phyloP scores from a whole-genome alignment of 148 eudicot genomes.

The Mesembryanthemum crystallinum region DNA sequence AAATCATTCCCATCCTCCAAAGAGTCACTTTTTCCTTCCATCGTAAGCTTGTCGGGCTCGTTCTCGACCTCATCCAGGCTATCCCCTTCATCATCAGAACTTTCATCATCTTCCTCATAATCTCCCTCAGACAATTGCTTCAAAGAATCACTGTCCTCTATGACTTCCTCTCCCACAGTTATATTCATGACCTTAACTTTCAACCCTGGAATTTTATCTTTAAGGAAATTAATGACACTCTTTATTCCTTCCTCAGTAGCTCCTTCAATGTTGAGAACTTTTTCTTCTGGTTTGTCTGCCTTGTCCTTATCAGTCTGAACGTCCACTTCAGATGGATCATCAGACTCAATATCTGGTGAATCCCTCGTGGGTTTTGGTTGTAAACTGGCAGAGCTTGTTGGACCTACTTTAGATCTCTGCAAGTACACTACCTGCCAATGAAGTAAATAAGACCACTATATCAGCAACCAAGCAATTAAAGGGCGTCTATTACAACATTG shows the following conservation, averaged over 20 bases:
- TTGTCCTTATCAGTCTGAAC: slow-evolving; percentile 51
- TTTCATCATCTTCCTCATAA: slow-evolving; percentile 41
- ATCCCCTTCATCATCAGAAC: slow-evolving; percentile 54
- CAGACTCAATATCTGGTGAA: slow-evolving; percentile 47
- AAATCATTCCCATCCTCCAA: slow-evolving; percentile 58
- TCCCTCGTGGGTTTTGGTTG: slow-evolving; percentile 59
- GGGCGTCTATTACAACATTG: not conserved
- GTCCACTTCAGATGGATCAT: slow-evolving; percentile 49
- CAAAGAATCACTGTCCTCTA: slow-evolving; percentile 60
- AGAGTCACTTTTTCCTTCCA: slow-evolving; percentile 46
- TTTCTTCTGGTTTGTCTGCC: slow-evolving; percentile 61
- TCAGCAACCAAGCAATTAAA: slow-evolving; percentile 18
- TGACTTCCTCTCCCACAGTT: slow-evolving; percentile 48
- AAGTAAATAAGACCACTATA: slow-evolving; percentile 2
- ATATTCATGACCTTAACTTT: slow-evolving; percentile 72
- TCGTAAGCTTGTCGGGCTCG: slow-evolving; percentile 35
- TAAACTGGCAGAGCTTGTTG: slow-evolving; percentile 38
- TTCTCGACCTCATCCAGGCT: slow-evolving; percentile 40
- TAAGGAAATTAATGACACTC: slow-evolving; percentile 89
- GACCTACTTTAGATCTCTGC: slow-evolving; percentile 52
- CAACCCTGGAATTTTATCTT: slow-evolving; percentile 89
- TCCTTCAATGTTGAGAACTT: slow-evolving; percentile 64
- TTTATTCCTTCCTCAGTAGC: slow-evolving; percentile 88
- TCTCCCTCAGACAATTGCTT: slow-evolving; percentile 56
- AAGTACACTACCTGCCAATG: slow-evolving; percentile 68